These are phyloP conservation scores for Phragmites australis DNA, from an alignment of 176 grass and related monocot genomes.

Conservation along the genomic window DNA sequence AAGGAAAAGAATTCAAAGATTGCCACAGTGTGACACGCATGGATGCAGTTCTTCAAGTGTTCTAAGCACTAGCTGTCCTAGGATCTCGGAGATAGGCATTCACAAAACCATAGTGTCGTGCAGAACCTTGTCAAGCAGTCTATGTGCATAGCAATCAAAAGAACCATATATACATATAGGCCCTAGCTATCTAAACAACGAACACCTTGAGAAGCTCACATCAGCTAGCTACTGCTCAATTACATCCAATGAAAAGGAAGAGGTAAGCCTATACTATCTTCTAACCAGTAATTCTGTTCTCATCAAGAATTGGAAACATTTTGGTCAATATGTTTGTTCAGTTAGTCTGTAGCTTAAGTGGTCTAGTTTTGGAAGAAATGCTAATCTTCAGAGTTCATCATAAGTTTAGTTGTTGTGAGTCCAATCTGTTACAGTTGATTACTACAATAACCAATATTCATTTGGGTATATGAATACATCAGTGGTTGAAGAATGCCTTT, in stretches of 20 bases:
- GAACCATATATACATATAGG: neutral
- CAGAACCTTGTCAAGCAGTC: slow-evolving; percentile 1
- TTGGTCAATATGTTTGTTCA: neutral
- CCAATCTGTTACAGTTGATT: neutral
- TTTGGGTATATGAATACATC: neutral
- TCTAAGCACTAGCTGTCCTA: slow-evolving; percentile 27
- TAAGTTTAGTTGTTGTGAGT: slow-evolving; percentile 6
- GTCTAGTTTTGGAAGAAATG: slow-evolving; percentile 3
- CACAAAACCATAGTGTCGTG: slow-evolving; percentile 31
- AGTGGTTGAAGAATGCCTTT: slow-evolving; percentile 30
- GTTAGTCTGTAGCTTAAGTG: neutral
- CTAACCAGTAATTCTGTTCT: slow-evolving; percentile 14
- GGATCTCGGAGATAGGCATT: slow-evolving; percentile 7
- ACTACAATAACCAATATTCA: neutral
- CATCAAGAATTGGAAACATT: slow-evolving; percentile 32
- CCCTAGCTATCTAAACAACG: slow-evolving; percentile 1
- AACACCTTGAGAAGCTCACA: slow-evolving; percentile 25
- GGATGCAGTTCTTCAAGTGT: slow-evolving; percentile 24
- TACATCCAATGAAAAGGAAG: slow-evolving; percentile 10
- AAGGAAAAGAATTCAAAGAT: slow-evolving; percentile 15
- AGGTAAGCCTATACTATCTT: neutral
- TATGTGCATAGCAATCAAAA: slow-evolving; percentile 18
- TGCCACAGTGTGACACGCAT: slow-evolving; percentile 4
- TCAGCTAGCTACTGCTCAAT: slow-evolving; percentile 10
- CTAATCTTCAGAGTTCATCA: neutral